Base-by-base conservation (phyloP, 306 rosid species). In the Dicorynia guianensis region DNA sequence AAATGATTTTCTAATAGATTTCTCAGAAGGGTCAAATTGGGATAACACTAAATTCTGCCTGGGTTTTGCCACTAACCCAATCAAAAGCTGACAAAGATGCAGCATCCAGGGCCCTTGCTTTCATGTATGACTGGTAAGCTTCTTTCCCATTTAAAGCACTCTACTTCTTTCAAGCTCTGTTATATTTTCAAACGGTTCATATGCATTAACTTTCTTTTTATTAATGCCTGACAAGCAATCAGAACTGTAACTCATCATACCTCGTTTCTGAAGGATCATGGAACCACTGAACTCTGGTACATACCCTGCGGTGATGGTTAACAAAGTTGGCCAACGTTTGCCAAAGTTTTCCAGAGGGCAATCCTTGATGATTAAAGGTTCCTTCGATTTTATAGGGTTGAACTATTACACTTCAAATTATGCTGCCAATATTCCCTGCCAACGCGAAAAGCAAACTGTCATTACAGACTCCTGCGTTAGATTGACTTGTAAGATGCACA, bases 11-110 rank as follows among this genome's bases (percentile, higher is more conserved):
- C 11, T 55, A 40, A 72, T 50, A 88, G 93, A 53, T 36, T 47
- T 47, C 83, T 49, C 93, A 86, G 69, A 86, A 84, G 79, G 96
- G 93, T 63, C 74, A 82, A 54, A 79, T 90, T 49, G 96, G 96
- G 34, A 80, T 86, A 67, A 62, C 88, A 71, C 73, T 87, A 50
- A 78, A 85, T 69, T 49, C 85, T 58, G 84, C 59, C 0, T 89
- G 95, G 92, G 56, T 77, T 36, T 44, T 87, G 58, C 89, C 95
- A 30, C 61, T 81, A 33, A 79, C 87, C 48, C 69, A 62, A 40
- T 74, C 88, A 30, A 71, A 76, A 43, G 88, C 64, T 15, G 87
- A 87, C 76, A 38, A 60, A 9, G 79, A 75, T 0, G 91, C 92
- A 25, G 76, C 87, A 40, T 42, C 80, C 5, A 79, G 87, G 5